Evolutionary conservation across 2,329 filamentous ascomycete species (phyloP), one percentile per base, ranked within the genome.

Genomic region (Chaetomium sp.): DNA sequence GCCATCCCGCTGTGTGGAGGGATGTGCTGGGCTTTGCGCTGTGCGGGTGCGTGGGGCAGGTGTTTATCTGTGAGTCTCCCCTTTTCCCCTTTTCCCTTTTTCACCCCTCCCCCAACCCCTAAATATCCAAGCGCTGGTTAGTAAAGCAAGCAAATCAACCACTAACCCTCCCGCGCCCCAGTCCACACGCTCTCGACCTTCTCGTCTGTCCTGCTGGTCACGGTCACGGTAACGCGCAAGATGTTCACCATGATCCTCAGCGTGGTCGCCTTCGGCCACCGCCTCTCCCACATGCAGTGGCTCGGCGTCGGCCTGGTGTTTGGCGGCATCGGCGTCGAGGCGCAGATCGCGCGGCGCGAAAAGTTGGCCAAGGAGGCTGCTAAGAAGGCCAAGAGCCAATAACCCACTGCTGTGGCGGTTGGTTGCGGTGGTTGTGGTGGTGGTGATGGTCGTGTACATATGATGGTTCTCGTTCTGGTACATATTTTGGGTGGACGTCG

Each of bases 191-290:
- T 99, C 6, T 90, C 93, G 16, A 92, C 91, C 16, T 99, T 98
- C 80, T 95, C 91, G 10, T 95, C 90, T 10, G 85, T 99, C 57
- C 84, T 98, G 59, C 87, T 99, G 57, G 94, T 98, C 51, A 98
- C 95, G 4, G 93, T 99, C 2, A 99, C 93, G 1, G 95, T 99
- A 54, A 99, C 95, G 54, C 86, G 95, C 74, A 99, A 99, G 82
- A 99, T 99, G 95, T 86, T 98, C 76, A 98, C 94, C 70, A 99
- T 99, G 95, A 92, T 98, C 65, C 83, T 98, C 59, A 97, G 92
- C 61, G 95, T 99, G 31, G 82, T 98, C 66, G 93, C 92, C 79
- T 99, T 98, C 76, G 95, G 95, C 31, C 95, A 99, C 77, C 86
- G 85, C 68, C 84, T 99, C 57, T 90, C 87, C 31, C 79, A 82